Conservation (phyloP, 2,329 filamentous ascomycete genomes). For the Microdochium bolleyi region DNA sequence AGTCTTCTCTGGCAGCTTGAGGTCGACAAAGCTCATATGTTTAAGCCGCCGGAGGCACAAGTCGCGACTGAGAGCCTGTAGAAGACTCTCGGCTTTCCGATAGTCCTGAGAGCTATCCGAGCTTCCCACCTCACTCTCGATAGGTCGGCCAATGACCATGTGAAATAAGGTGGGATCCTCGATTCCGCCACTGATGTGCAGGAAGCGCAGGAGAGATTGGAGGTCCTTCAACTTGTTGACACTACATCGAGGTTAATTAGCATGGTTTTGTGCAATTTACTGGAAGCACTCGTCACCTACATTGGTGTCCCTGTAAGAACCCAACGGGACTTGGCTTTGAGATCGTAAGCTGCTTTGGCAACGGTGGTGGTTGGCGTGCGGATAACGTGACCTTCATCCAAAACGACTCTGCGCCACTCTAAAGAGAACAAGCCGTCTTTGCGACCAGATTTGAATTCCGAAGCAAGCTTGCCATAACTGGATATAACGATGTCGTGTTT, state of each 20-base stretch:
- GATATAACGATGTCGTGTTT: conserved; percentile 73
- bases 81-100: conserved; percentile 49
- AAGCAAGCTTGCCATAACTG: conserved; percentile 70
- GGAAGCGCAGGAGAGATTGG: conserved; percentile 70
- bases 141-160: conserved; percentile 58
- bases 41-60: conserved; percentile 78
- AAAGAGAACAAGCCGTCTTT: conserved; percentile 37
- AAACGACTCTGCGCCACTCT: conserved; percentile 69
- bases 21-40: conserved; percentile 80
- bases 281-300: too few relatives aligned
- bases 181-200: conserved; percentile 68
- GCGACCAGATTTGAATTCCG: conserved; percentile 48
- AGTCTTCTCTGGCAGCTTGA: conserved; percentile 68
- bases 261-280: not conserved
- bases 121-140: conserved; percentile 30
- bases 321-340: conserved; percentile 70
- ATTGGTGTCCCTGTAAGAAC: conserved; percentile 75
- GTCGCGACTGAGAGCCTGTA: conserved; percentile 72
- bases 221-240: conserved; percentile 77
- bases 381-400: conserved; percentile 80
- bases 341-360: conserved; percentile 56
- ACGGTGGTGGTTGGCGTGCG: conserved; percentile 69
- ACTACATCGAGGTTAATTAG: conserved; percentile 14
- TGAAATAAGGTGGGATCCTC: conserved; percentile 70
- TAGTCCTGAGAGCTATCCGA: conserved; percentile 30